Percentiles rank a stretch among this genome's conserved stretches.
Conservation (phyloP, 495 filamentous ascomycete species). For the Aspergillus ostianus region DNA sequence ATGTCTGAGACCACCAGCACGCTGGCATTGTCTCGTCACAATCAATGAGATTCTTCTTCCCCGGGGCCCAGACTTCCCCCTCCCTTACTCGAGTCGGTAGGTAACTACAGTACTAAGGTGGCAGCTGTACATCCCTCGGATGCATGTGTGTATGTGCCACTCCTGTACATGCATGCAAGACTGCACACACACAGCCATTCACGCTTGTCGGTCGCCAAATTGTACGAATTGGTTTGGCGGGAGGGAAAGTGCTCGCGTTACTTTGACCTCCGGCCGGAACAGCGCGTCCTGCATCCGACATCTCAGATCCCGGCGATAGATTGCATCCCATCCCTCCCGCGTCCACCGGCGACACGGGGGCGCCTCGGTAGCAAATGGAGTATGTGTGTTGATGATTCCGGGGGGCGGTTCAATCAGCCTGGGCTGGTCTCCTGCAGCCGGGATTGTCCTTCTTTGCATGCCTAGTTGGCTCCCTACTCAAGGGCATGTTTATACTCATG, state of each 20-base stretch:
- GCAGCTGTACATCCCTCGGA: not conserved
- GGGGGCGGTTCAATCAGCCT: not conserved
- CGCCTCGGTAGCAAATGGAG: too few species aligned
- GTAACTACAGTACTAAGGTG: too few species aligned
- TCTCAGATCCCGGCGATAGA: not conserved
- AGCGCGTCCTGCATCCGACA: not conserved
- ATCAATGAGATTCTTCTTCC: not conserved
- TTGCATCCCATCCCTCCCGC: not conserved
- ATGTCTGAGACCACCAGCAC: conserved; percentile 7
- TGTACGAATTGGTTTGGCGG: not conserved
- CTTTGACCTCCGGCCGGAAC: conserved; percentile 4
- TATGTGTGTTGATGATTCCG: not conserved
- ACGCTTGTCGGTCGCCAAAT: conserved; percentile 3
- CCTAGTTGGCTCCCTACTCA: not conserved
- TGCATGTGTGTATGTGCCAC: not conserved
- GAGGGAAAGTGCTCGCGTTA: not conserved
- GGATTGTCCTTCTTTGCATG: not conserved
- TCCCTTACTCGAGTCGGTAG: not conserved
- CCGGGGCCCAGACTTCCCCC: not conserved
- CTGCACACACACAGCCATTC: not conserved
- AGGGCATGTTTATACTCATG: not conserved
- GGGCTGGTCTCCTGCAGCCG: not conserved
- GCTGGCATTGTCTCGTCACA: conserved; percentile 1
- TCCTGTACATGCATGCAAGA: conserved; percentile 7
- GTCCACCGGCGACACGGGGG: not conserved